phyloP scores from a whole-genome alignment of 306 rosid genomes.

The Glycine latifolia region DNA sequence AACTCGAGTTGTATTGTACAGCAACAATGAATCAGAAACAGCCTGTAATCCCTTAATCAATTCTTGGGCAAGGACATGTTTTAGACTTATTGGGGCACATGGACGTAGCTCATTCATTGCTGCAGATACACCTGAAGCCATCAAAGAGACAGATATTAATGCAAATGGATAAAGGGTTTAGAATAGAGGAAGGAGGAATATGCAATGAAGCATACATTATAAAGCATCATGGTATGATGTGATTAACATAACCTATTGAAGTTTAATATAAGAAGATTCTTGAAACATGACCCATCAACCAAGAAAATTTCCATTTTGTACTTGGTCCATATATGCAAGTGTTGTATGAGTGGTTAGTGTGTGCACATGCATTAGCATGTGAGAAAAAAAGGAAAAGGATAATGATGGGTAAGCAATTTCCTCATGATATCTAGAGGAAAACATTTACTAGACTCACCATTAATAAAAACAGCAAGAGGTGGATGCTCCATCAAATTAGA shows the following conservation, averaged over 20 bases:
- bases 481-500: constrained; percentile 98
- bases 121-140: constrained; percentile 89
- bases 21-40: constrained; percentile 82
- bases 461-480: constrained; percentile 96
- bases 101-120: constrained; percentile 98
- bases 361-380: too few relatives aligned
- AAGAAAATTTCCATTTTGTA: constrained; percentile 8
- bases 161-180: constrained; percentile 28
- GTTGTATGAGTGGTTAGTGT: neutral
- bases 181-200: constrained; percentile 6
- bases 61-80: constrained; percentile 82
- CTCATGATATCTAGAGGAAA: constrained; percentile 34
- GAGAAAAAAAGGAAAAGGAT: constrained; percentile 6
- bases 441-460: constrained; percentile 65
- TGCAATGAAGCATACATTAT: neutral
- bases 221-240: constrained; percentile 23
- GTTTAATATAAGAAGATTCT: neutral
- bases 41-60: constrained; percentile 79
- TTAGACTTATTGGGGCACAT: constrained; percentile 93
- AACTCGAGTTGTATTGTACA: constrained; percentile 83
- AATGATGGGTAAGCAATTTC: constrained; percentile 38
- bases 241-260: neutral
- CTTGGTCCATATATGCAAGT: neutral
- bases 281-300: constrained; percentile 33
- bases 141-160: constrained; percentile 47